phyloP scores from a whole-genome alignment of 805 yeast genomes.

The Peterozyma xylosa region DNA sequence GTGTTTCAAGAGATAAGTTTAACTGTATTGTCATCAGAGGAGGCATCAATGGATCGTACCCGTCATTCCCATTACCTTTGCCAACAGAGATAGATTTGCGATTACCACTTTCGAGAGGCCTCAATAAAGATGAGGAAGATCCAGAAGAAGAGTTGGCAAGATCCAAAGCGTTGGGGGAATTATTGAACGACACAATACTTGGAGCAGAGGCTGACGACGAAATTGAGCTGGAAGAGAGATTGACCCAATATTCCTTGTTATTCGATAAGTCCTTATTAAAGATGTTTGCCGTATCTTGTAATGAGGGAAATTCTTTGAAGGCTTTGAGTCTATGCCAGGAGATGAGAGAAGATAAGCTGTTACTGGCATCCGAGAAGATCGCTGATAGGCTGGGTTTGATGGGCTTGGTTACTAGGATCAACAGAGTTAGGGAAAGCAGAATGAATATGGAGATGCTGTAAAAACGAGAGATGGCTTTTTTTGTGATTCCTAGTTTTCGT shows the following conservation, averaged over 20 bases:
- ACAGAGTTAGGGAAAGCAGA: slow-evolving; percentile 43
- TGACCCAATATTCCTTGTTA: slow-evolving; percentile 43
- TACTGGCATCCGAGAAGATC: slow-evolving; percentile 77
- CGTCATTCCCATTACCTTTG: slow-evolving; percentile 77
- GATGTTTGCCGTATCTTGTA: slow-evolving; percentile 68
- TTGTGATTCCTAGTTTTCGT: background rate
- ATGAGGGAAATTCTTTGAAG: slow-evolving; percentile 52
- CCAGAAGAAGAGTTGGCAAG: slow-evolving; percentile 64
- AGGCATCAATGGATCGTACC: slow-evolving; percentile 37
- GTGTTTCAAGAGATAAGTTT: slow-evolving; percentile 61
- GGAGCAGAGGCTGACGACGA: slow-evolving; percentile 27
- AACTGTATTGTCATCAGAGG: slow-evolving; percentile 74
- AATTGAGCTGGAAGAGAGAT: slow-evolving; percentile 35
- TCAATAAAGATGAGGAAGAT: slow-evolving; percentile 20
- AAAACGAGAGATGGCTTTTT: background rate
- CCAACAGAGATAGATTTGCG: slow-evolving; percentile 71
- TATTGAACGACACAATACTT: slow-evolving; percentile 50
- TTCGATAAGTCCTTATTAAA: slow-evolving; percentile 76
- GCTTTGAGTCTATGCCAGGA: slow-evolving; percentile 65
- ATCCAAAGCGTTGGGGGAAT: slow-evolving; percentile 51
- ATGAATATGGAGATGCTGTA: slow-evolving; percentile 22
- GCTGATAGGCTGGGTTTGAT: slow-evolving; percentile 64
- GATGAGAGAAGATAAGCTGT: slow-evolving; percentile 69
- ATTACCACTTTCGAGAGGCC: slow-evolving; percentile 45
- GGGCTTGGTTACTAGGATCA: slow-evolving; percentile 45